Conservation (phyloP, 23 red algal species). For the Gracilaria gracilis region DNA sequence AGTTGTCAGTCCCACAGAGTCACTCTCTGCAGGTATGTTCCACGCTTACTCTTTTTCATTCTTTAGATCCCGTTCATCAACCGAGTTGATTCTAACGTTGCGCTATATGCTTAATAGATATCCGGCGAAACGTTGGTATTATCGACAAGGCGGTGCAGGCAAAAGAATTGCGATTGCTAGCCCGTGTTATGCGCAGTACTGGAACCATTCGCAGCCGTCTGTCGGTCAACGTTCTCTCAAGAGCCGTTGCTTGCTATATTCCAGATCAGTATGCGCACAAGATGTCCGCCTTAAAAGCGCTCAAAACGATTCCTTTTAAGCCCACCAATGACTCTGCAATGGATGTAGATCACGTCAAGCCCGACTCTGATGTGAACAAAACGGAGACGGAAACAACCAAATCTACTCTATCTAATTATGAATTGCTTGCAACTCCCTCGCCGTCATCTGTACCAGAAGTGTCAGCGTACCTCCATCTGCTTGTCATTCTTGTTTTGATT, state of each 20-base stretch:
- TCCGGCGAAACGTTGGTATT: conserved; percentile 64
- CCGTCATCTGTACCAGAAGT: conserved; percentile 77
- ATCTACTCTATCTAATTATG: conserved; percentile 13
- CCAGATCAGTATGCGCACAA: conserved; percentile 43
- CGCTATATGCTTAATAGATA: conserved; percentile 34
- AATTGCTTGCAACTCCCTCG: conserved; percentile 40
- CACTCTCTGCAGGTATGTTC: conserved; percentile 47
- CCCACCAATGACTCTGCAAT: conserved; percentile 12
- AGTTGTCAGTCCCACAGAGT: conserved; percentile 28
- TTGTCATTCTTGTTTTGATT: conserved; percentile 73
- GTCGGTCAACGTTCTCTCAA: conserved; percentile 33
- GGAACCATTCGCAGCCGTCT: conserved; percentile 59
- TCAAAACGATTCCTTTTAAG: conserved; percentile 10
- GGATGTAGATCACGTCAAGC: conserved; percentile 53
- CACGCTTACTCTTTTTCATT: background rate
- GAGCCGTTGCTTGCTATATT: conserved; percentile 54
- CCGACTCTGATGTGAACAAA: background rate
- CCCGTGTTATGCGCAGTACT: conserved; percentile 73
- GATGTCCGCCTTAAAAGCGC: conserved; percentile 12
- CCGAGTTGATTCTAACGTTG: background rate
- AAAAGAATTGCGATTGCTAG: conserved; percentile 74
- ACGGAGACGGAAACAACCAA: background rate
- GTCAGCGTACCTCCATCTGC: conserved; percentile 84
- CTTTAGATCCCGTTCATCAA: background rate
- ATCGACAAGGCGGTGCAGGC: conserved; percentile 75